These are phyloP conservation scores for Monosporozyma aquatica DNA, from an alignment of 805 yeast genomes.

Conservation along the genomic window DNA sequence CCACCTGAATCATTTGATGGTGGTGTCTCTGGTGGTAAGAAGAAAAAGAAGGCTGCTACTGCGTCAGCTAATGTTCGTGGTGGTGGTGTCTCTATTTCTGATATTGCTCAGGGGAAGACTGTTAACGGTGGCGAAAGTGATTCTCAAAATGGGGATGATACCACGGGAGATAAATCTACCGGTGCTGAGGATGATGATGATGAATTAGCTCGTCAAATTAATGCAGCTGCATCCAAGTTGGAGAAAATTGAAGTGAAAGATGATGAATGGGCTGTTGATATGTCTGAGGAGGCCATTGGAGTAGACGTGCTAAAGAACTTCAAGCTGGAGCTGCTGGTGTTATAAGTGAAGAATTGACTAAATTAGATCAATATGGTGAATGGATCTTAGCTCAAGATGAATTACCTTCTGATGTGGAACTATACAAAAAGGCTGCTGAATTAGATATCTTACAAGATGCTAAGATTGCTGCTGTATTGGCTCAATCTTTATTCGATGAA, in stretches of 20 bases:
- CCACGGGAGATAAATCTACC: conserved; percentile 3
- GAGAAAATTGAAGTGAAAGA: conserved; percentile 62
- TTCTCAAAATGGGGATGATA: conserved; percentile 33
- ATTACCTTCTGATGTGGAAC: conserved; percentile 78
- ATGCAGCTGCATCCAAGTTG: conserved; percentile 71
- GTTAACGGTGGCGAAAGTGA: conserved; percentile 14
- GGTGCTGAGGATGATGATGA: conserved; percentile 57
- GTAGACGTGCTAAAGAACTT: conserved; percentile 81
- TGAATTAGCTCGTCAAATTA: conserved; percentile 66
- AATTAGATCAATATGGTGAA: conserved; percentile 74
- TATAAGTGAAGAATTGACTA: conserved; percentile 35
- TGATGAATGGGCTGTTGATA: conserved; percentile 96
- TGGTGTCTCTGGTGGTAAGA: conserved; percentile 34
- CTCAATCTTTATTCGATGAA: conserved; percentile 79
- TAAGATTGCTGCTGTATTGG: conserved; percentile 81
- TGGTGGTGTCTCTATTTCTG: conserved; percentile 74
- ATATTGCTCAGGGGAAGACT: conserved; percentile 52
- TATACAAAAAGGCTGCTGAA: conserved; percentile 81
- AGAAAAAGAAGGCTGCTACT: conserved; percentile 74
- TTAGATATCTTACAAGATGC: conserved; percentile 62
- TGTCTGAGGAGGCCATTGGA: conserved; percentile 90
- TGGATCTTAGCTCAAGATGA: conserved; percentile 67
- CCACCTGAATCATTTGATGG: conserved; percentile 60
- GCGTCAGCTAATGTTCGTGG: conserved; percentile 85
- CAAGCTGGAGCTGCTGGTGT: conserved; percentile 48